Base-by-base conservation (phyloP, 2,329 filamentous ascomycete species). In the Fusarium scirpi region DNA sequence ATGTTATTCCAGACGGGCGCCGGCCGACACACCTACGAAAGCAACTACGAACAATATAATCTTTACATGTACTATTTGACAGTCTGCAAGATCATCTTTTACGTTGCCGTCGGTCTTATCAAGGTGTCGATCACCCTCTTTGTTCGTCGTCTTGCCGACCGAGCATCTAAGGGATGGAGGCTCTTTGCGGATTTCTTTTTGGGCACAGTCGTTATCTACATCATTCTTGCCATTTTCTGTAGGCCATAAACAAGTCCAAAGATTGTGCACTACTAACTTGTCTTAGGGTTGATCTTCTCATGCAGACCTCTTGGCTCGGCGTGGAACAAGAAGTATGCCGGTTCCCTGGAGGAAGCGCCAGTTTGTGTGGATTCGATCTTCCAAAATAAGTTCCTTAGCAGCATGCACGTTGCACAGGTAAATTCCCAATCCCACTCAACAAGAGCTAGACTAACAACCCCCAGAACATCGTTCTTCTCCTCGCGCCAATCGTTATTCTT, bases 371-470 rank as follows among this genome's bases (percentile, higher is more conserved):
- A 63, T n/a, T 40, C 58, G 1, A 16, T 16, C 1, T 45, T 69
- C 5, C 58, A 67, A 9, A 69, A 67, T 2, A 67, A 27, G 8
- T 67, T 69, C 13, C 18, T 67, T 6, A 69, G 65, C 15, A 69
- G 65, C n/a, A 67, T 69, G 65, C 65, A 64, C 40, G 65, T 69
- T 41, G 63, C 63, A 29, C 65, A 69, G 49, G 63, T 67, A 20
- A 53, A 13, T 4, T 6, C 2, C 43, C 5, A 3, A 5, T 2
- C 2, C 8, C 34, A 38, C 34, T 12, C 0, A 38, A 38, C 18
- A n/a, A n/a, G 34, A 38, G 2, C 18, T 6, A 38, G 18, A 12
- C 34, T 38, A 38, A 38, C 34, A 38, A 4, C 11, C 2, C 15
- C 2, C 15, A 69, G 63, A 58, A 59, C 4, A 54, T 69, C 3